phyloP scores from a whole-genome alignment of 164 flowering plant species.

The Vitis labrusca region DNA sequence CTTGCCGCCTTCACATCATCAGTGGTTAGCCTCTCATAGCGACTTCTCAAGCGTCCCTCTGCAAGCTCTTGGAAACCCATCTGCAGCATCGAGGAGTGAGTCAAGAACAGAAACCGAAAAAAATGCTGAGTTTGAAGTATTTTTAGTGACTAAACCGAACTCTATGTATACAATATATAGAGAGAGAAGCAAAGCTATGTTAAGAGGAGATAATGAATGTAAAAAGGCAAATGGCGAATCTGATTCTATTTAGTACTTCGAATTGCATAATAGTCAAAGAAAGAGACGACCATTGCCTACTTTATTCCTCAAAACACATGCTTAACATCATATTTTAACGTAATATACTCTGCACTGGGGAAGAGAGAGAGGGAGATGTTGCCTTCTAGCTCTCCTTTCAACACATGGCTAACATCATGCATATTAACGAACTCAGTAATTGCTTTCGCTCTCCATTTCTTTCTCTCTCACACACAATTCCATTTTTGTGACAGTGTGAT shows the following conservation, averaged over 20 bases:
- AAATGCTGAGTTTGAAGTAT: not conserved
- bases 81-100: conserved; percentile 1
- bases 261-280: not conserved
- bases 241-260: not conserved
- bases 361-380: conserved; percentile 3
- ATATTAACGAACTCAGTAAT: not conserved
- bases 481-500: not conserved
- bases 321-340: conserved; percentile 5
- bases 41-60: conserved; percentile 14
- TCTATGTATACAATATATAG: not conserved
- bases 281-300: conserved; percentile 19
- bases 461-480: not conserved
- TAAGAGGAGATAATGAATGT: conserved; percentile 4
- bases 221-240: conserved; percentile 15
- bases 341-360: not conserved
- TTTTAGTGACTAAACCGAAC: not conserved
- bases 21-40: conserved; percentile 34
- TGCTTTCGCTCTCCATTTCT: not conserved
- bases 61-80: conserved; percentile 27
- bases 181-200: not conserved
- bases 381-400: not conserved
- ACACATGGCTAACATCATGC: conserved; percentile 33
- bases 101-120: not conserved
- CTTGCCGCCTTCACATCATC: conserved; percentile 12
- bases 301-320: conserved; percentile 28